These are phyloP conservation scores for Nidula niveotomentosa DNA, from an alignment of 1,284 basidiomycete genomes.

Conservation along the genomic window DNA sequence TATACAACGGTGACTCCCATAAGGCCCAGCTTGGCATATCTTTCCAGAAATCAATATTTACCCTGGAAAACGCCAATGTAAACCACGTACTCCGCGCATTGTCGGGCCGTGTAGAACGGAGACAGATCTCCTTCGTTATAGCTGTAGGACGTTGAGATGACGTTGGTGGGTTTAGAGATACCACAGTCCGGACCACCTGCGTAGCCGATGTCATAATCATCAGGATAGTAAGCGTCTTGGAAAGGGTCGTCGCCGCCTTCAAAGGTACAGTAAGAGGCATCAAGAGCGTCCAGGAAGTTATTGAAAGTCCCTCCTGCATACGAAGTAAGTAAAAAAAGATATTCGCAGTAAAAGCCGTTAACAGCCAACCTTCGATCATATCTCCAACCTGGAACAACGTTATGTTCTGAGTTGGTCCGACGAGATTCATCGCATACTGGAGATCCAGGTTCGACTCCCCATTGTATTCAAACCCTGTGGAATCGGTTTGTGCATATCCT, in stretches of 20 bases:
- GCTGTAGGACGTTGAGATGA: constrained; percentile 41
- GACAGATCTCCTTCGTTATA: constrained; percentile 47
- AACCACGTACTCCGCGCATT: constrained; percentile 46
- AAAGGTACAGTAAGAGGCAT: constrained; percentile 40
- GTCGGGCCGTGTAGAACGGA: constrained; percentile 38
- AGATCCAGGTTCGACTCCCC: constrained; percentile 50
- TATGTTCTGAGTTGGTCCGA: constrained; percentile 32
- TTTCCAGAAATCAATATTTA: constrained; percentile 19
- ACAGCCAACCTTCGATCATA: constrained; percentile 16
- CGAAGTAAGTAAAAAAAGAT: neutral
- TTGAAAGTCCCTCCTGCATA: constrained; percentile 37
- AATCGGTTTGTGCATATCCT: constrained; percentile 31
- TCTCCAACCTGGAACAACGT: constrained; percentile 51
- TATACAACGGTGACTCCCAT: constrained; percentile 41
- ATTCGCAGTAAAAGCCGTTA: neutral
- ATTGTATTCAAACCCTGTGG: constrained; percentile 34
- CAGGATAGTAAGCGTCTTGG: constrained; percentile 40
- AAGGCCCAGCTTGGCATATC: constrained; percentile 37
- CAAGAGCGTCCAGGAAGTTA: constrained; percentile 43
- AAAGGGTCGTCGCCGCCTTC: constrained; percentile 41
- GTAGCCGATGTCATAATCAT: constrained; percentile 33
- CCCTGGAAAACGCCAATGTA: constrained; percentile 25
- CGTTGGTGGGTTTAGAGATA: constrained; percentile 37
- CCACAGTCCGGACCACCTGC: constrained; percentile 38
- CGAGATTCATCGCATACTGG: constrained; percentile 35